Percentiles rank a stretch among this genome's conserved stretches.
Conservation (phyloP, 495 filamentous ascomycete species). For the Ramalina intermedia region DNA sequence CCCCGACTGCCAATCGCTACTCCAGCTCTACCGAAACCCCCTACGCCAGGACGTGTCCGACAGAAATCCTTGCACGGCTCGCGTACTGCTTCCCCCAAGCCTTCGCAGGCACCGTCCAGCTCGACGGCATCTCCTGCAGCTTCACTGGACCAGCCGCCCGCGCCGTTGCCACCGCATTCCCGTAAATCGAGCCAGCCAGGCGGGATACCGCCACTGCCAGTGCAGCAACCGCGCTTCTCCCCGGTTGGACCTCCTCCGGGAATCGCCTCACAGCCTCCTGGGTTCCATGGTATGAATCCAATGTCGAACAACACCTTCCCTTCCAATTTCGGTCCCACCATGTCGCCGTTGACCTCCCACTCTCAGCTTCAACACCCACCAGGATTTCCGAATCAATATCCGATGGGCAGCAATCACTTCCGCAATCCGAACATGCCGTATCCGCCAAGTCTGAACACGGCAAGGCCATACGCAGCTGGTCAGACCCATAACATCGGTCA, state of each 20-base stretch:
- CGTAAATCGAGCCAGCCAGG: conserved; percentile 17
- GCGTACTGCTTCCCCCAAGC: conserved; percentile 53
- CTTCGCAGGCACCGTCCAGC: conserved; percentile 37
- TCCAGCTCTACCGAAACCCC: conserved; percentile 67
- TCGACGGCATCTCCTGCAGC: conserved; percentile 53
- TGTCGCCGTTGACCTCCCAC: conserved; percentile 20
- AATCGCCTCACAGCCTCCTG: conserved; percentile 30
- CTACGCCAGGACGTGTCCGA: conserved; percentile 61
- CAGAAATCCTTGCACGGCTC: conserved; percentile 74
- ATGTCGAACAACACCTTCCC: conserved; percentile 35
- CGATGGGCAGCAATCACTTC: conserved; percentile 28
- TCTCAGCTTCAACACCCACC: conserved; percentile 29
- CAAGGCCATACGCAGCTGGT: conserved; percentile 43
- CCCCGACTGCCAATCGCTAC: conserved; percentile 67
- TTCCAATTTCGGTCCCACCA: conserved; percentile 9
- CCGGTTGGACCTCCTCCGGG: conserved; percentile 34
- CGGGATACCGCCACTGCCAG: conserved; percentile 32
- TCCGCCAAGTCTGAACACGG: conserved; percentile 43
- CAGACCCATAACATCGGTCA: conserved; percentile 49
- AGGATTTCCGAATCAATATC: conserved; percentile 38
- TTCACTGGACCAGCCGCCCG: conserved; percentile 37
- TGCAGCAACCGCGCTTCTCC: conserved; percentile 29
- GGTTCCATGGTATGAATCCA: conserved; percentile 30
- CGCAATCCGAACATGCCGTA: conserved; percentile 45
- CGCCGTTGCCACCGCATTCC: conserved; percentile 3